Base-by-base conservation (phyloP, 2,329 filamentous ascomycete species). In the Paracoccidioides brasiliensis region DNA sequence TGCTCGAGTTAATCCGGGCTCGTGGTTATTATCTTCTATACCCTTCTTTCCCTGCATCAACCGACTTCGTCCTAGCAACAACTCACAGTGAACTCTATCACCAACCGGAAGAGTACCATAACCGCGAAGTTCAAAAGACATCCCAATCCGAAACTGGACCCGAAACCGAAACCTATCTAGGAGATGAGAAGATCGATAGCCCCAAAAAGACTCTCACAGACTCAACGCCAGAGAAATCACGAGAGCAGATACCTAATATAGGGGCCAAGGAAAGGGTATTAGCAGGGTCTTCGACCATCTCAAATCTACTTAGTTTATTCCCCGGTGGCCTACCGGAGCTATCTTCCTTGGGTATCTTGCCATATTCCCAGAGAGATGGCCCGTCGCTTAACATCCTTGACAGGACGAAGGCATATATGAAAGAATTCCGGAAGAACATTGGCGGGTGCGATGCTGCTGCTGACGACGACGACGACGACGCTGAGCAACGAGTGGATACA, bases 1-100 rank as follows among this genome's bases (percentile, higher is more conserved):
- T 87, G 56, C 75, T 93, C 41, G 84, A 88, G 64, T 78, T 96
- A 14, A 85, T 87, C 59, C 81, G 85, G 10, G 80, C 83, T 3
- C 80, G 87, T 33, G 88, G 86, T 10, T 95, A 94, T 70, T 82
- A 80, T 62, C 82, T 88, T 54, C 70, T 95, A 0, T 95, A 95
- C 64, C 91, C 91, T 0, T 80, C 82, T 41, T 75, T 80, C 22
- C 56, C 66, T 5, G 62, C 62, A 2, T 59, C 70, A 72, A 59
- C 78, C 68, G 52, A 77, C 66, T 42, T 74, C 63, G 74, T 80
- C 4, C 72, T 95, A 10, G 81, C 82, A n/a, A 86, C 83, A 0
- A 74, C 91, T 0, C 90, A 96, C 68, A 81, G 79, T 57, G 90
- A 96, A 61, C 72, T 94, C 4, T 83, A 82, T 57, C 79, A 81